A percentile compares a stretch with the other conserved stretches of the same genome.
phyloP scores from a whole-genome alignment of 139 green algal species.

The Dunaliella sp. region DNA sequence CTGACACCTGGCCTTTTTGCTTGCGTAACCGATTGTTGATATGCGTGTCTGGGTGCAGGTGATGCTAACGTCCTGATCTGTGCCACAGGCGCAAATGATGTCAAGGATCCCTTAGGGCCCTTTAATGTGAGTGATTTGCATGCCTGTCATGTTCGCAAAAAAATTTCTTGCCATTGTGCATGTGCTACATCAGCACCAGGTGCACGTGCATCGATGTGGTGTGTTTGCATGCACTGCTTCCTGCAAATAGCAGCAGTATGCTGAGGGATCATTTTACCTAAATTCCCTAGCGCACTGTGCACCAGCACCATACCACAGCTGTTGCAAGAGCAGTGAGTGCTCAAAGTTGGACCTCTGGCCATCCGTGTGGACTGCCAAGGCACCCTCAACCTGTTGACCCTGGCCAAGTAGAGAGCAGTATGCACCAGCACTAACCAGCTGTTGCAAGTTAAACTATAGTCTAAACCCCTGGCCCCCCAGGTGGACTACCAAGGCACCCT shows the following conservation, averaged over 20 bases:
- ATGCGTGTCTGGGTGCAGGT: too few species aligned
- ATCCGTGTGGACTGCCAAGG: slow-evolving; percentile 49
- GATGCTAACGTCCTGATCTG: slow-evolving; percentile 61
- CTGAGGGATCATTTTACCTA: neutral
- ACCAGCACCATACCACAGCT: neutral
- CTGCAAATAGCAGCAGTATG: neutral
- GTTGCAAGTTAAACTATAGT: neutral
- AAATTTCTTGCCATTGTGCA: neutral
- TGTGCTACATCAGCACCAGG: neutral
- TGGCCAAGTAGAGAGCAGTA: slow-evolving; percentile 34
- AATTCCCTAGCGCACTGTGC: neutral
- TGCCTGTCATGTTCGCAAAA: too few species aligned
- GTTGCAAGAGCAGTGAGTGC: neutral
- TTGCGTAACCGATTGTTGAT: too few species aligned
- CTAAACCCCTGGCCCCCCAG: too few species aligned
- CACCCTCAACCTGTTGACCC: slow-evolving; percentile 71
- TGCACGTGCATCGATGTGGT: neutral
- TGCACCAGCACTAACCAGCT: neutral
- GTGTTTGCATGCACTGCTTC: neutral
- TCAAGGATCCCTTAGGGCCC: slow-evolving; percentile 63
- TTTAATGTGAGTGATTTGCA: slow-evolving; percentile 70
- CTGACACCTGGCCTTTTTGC: too few species aligned
- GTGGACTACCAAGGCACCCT: slow-evolving; percentile 55
- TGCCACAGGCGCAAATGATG: slow-evolving; percentile 57
- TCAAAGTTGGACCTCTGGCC: too few species aligned